These are phyloP conservation scores for Leishmania guyanensis DNA, from an alignment of 208 protist species.

Conservation along the genomic window DNA sequence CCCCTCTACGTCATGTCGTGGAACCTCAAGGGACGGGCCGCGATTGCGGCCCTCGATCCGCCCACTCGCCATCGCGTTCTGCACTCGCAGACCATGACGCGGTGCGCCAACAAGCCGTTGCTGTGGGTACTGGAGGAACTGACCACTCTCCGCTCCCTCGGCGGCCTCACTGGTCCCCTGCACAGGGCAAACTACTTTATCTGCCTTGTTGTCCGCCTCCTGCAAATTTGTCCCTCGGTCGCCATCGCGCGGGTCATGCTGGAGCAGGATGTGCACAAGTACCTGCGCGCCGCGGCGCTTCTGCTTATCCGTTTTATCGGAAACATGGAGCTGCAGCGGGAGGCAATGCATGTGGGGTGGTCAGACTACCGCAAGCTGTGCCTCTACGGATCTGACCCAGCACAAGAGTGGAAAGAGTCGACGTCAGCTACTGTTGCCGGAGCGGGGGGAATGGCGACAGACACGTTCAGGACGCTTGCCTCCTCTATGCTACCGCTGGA, in stretches of 20 bases:
- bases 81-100: slow-evolving; percentile 63
- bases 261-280: slow-evolving; percentile 82
- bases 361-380: slow-evolving; percentile 79
- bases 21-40: slow-evolving; percentile 70
- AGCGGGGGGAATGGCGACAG: neutral
- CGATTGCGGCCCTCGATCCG: slow-evolving; percentile 62
- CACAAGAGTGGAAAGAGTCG: slow-evolving; percentile 26
- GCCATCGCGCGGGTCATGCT: slow-evolving; percentile 68
- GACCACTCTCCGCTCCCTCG: slow-evolving; percentile 44
- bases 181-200: slow-evolving; percentile 65
- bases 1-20: slow-evolving; percentile 37
- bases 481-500: slow-evolving; percentile 25
- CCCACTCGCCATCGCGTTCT: slow-evolving; percentile 51
- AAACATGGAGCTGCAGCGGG: slow-evolving; percentile 40
- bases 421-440: neutral
- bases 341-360: slow-evolving; percentile 56
- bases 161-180: slow-evolving; percentile 56
- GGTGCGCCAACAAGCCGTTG: slow-evolving; percentile 63
- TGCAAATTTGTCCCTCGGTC: slow-evolving; percentile 68
- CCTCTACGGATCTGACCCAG: slow-evolving; percentile 56
- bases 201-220: slow-evolving; percentile 62
- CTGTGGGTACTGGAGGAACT: slow-evolving; percentile 72
- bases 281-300: slow-evolving; percentile 69
- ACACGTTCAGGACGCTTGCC: slow-evolving; percentile 12
- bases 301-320: slow-evolving; percentile 79